These are phyloP conservation scores for Dendrocalamus sinicus DNA, from an alignment of 176 grass and related monocot species.

Conservation along the genomic window DNA sequence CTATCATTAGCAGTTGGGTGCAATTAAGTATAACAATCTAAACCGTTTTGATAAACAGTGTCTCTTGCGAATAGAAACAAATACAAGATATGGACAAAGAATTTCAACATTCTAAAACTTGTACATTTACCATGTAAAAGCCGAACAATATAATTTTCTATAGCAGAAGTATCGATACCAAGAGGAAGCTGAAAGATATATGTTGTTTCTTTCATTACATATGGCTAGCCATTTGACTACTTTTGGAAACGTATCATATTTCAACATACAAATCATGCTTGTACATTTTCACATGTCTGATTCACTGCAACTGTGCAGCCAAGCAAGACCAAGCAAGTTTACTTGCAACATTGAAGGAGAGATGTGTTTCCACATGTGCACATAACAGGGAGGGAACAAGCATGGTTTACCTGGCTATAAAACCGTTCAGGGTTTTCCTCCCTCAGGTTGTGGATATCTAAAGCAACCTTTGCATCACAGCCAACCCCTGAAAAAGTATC, in stretches of 20 bases:
- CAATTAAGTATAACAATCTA: background rate
- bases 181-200: slow-evolving; percentile 6
- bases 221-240: background rate
- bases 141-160: background rate
- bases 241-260: background rate
- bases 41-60: background rate
- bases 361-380: background rate
- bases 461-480: slow-evolving; percentile 98
- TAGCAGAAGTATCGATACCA: slow-evolving; percentile 13
- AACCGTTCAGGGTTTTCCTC: slow-evolving; percentile 99
- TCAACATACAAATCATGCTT: background rate
- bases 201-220: background rate
- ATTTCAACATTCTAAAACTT: slow-evolving; percentile 10
- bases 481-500: slow-evolving; percentile 70
- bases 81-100: slow-evolving; percentile 5
- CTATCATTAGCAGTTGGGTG: background rate
- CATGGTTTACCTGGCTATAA: slow-evolving; percentile 73
- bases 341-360: slow-evolving; percentile 25
- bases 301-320: background rate
- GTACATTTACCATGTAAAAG: background rate
- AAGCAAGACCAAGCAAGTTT: slow-evolving; percentile 1
- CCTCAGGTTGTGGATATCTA: slow-evolving; percentile 96
- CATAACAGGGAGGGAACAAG: slow-evolving; percentile 27
- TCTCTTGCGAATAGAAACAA: background rate
- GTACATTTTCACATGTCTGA: slow-evolving; percentile 5